Percentiles rank a stretch among this genome's conserved stretches.
phyloP scores from a whole-genome alignment of 495 filamentous ascomycete species.

The Parmelia sp. region DNA sequence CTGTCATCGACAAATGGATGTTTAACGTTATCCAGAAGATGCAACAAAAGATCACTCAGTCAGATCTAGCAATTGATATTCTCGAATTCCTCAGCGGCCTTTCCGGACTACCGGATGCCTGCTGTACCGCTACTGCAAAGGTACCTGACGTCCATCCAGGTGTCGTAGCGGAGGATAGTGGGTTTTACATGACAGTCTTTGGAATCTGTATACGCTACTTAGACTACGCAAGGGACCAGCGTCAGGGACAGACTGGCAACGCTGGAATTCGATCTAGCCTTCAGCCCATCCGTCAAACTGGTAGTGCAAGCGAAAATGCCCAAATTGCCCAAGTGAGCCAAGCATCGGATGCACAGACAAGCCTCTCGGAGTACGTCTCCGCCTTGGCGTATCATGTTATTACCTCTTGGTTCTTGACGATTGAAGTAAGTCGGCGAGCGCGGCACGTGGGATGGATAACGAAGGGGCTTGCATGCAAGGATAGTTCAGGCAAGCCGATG shows the following conservation, averaged over 20 bases:
- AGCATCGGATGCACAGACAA: conserved; percentile 38
- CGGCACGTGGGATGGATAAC: conserved; percentile 87
- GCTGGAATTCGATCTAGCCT: conserved; percentile 30
- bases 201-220: conserved; percentile 91
- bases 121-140: conserved; percentile 77
- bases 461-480: conserved; percentile 69
- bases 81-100: conserved; percentile 86
- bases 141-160: conserved; percentile 77
- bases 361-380: conserved; percentile 85
- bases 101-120: conserved; percentile 76
- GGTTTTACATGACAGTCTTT: conserved; percentile 87
- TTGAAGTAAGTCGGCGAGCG: conserved; percentile 75
- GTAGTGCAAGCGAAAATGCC: conserved; percentile 37
- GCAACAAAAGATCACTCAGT: conserved; percentile 90
- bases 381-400: conserved; percentile 91
- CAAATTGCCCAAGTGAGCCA: conserved; percentile 25
- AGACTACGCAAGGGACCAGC: conserved; percentile 60
- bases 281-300: conserved; percentile 37
- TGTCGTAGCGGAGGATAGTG: conserved; percentile 69
- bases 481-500: conserved; percentile 63
- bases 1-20: conserved; percentile 72
- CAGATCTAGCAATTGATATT: conserved; percentile 84
- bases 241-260: conserved; percentile 37
- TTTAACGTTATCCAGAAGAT: conserved; percentile 82
- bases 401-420: conserved; percentile 88